phyloP scores from a whole-genome alignment of 1,139 yeast species.

The Saccharomycopsis hybrid region DNA sequence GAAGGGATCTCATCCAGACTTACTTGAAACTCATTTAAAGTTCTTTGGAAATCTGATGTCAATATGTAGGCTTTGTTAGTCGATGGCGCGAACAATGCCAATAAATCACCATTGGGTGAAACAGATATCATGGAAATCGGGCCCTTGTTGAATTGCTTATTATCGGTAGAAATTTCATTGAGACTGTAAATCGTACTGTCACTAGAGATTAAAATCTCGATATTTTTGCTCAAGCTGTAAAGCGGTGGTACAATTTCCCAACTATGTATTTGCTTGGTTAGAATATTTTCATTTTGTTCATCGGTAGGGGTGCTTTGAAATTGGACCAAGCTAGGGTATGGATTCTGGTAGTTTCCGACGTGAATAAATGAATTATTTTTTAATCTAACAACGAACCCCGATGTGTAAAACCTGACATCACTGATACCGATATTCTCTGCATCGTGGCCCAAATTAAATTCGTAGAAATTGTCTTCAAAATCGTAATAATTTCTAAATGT shows the following conservation, averaged over 20 bases:
- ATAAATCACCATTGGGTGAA: slow-evolving; percentile 57
- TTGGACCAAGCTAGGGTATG: slow-evolving; percentile 26
- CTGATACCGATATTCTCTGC: slow-evolving; percentile 34
- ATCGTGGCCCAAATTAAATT: slow-evolving; percentile 33
- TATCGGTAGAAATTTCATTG: slow-evolving; percentile 25
- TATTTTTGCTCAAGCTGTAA: slow-evolving; percentile 27
- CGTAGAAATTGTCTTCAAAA: slow-evolving; percentile 60
- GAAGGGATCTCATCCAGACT: not conserved
- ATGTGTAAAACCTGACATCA: slow-evolving; percentile 31
- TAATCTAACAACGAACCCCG: slow-evolving; percentile 35
- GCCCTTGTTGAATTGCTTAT: slow-evolving; percentile 32
- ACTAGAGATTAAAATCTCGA: slow-evolving; percentile 30
- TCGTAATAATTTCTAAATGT: slow-evolving; percentile 60
- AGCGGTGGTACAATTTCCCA: slow-evolving; percentile 33
- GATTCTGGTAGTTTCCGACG: slow-evolving; percentile 30
- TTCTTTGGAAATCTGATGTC: slow-evolving; percentile 7
- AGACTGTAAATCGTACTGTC: slow-evolving; percentile 25
- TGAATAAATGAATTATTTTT: slow-evolving; percentile 31
- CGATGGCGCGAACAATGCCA: slow-evolving; percentile 44
- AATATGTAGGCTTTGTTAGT: slow-evolving; percentile 12
- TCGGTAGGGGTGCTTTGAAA: slow-evolving; percentile 12
- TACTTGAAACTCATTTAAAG: slow-evolving; percentile 4
- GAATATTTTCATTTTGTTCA: slow-evolving; percentile 11
- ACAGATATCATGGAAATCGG: slow-evolving; percentile 48
- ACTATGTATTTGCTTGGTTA: slow-evolving; percentile 21